Evolutionary conservation across 2,329 filamentous ascomycete genomes (phyloP), one percentile per base, ranked within the genome.

Genomic region (Fusarium poae): DNA sequence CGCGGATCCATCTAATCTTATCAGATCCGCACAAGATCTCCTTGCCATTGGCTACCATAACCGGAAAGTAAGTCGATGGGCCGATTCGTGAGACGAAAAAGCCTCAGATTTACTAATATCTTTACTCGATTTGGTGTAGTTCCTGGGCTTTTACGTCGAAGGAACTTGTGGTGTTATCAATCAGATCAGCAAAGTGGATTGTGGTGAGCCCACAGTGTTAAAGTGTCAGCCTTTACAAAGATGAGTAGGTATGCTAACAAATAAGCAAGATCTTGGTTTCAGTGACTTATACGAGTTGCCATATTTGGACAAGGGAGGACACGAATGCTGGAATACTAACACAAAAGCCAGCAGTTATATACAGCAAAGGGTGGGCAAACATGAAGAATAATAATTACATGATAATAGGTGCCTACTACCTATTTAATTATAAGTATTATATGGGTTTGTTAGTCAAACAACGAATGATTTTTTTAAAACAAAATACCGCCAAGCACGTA

Each of bases 1-100:
- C 18, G 42, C 40, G 43, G 67, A 49, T 48, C 50, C 70, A 72
- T 72, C 71, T 72, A 72, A 71, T 72, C 70, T 72, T 67, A 72
- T 71, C 68, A 67, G 71, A 72, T 71, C 43, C 43, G 43, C 43
- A 30, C 8, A n/a, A 15, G 43, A 45, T 45, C 13, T 29, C 20
- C 7, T 5, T n/a, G 8, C 13, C 18, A 45, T 45, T 45, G 43
- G 43, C 43, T 29, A 11, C 25, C 25, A 45, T 2, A 45, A 10
- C 25, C 43, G 25, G 43, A 20, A 6, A 9, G 12, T 18, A 45
- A 45, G 27, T 45, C 12, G 25, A 7, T 56, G 53, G 51, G n/a
- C 51, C 55, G 52, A 61, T 48, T 39, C 23, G 20, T 43, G 20
- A 4, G 15, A 18, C 13, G 12, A 54, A 56, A 58, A 56, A 42